Conservation (phyloP, 352 stramenopile species). For the Phytophthora foliorum region DNA sequence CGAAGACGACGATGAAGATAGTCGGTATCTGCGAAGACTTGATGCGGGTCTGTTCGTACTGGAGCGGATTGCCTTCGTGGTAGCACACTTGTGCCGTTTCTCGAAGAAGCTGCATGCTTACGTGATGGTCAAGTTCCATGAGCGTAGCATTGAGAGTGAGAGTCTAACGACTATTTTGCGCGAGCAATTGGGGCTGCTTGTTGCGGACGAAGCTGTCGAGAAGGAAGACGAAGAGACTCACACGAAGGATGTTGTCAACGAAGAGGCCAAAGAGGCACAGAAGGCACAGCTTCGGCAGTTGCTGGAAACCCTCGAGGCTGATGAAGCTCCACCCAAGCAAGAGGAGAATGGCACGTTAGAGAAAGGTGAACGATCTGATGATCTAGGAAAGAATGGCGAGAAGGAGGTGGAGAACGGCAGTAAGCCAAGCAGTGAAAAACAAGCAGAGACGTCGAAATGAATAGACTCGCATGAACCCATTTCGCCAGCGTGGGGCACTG, state of each 20-base stretch:
- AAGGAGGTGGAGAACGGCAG: conserved; percentile 1
- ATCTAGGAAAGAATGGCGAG: conserved; percentile 1
- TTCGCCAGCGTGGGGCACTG: not conserved
- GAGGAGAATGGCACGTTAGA: conserved; percentile 11
- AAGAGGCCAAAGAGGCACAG: conserved; percentile 44
- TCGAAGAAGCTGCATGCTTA: conserved; percentile 75
- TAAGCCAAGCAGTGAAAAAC: conserved; percentile 8
- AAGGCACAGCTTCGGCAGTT: conserved; percentile 49
- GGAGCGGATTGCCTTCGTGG: conserved; percentile 70
- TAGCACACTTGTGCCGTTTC: conserved; percentile 72
- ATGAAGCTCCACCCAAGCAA: conserved; percentile 1
- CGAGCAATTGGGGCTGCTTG: conserved; percentile 70
- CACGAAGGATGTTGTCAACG: conserved; percentile 26
- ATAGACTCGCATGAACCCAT: conserved; percentile 9
- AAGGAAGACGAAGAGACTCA: conserved; percentile 4
- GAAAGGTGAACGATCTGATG: not conserved
- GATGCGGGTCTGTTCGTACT: conserved; percentile 86
- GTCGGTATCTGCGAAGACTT: conserved; percentile 66
- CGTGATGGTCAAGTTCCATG: conserved; percentile 81
- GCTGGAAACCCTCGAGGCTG: conserved; percentile 44
- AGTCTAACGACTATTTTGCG: conserved; percentile 52
- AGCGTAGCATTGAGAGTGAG: conserved; percentile 68
- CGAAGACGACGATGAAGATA: conserved; percentile 60
- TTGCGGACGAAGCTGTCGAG: conserved; percentile 29
- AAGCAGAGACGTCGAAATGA: conserved; percentile 7